Percentiles rank a stretch among this genome's conserved stretches.
Evolutionary conservation across 2,329 filamentous ascomycete genomes (phyloP).

Genomic region (Aspergillus latus): DNA sequence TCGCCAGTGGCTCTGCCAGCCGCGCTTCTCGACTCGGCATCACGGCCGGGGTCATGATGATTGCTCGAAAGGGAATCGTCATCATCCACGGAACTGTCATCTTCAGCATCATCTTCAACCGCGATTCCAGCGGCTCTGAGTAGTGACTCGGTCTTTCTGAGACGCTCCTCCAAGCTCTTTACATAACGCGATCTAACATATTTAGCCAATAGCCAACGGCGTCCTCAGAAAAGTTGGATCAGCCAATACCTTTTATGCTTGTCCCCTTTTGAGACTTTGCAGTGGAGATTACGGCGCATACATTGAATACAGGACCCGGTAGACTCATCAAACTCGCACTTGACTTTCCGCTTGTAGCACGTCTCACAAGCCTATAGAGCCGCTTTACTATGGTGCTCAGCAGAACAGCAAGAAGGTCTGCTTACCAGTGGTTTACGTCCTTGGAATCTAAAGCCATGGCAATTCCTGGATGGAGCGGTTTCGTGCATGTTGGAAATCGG

Average conservation of each 20-base stretch:
- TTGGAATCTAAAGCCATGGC: conserved; percentile 11
- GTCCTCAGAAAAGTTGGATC: background rate
- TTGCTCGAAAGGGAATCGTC: conserved; percentile 43
- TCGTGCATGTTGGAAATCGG: conserved; percentile 8
- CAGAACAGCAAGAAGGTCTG: conserved; percentile 1
- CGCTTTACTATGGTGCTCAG: conserved; percentile 16
- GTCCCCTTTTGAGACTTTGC: conserved; percentile 90
- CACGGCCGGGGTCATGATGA: conserved; percentile 6
- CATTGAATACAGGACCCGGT: conserved; percentile 74
- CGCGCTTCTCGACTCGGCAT: conserved; percentile 1
- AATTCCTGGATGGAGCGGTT: conserved; percentile 9
- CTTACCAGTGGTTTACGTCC: conserved; percentile 27
- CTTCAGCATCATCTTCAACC: conserved; percentile 51
- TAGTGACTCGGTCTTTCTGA: conserved; percentile 84
- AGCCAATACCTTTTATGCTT: conserved; percentile 78
- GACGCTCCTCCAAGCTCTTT: conserved; percentile 86
- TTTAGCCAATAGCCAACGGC: conserved; percentile 12
- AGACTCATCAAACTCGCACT: conserved; percentile 88
- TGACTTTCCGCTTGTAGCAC: conserved; percentile 86
- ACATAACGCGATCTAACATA: conserved; percentile 82
- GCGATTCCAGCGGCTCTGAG: conserved; percentile 79
- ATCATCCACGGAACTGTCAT: conserved; percentile 17
- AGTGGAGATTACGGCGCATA: conserved; percentile 91
- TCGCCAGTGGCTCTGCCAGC: background rate
- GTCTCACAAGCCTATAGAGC: conserved; percentile 74